Conservation (phyloP, 2,329 filamentous ascomycete species). For the Alternaria sp. region DNA sequence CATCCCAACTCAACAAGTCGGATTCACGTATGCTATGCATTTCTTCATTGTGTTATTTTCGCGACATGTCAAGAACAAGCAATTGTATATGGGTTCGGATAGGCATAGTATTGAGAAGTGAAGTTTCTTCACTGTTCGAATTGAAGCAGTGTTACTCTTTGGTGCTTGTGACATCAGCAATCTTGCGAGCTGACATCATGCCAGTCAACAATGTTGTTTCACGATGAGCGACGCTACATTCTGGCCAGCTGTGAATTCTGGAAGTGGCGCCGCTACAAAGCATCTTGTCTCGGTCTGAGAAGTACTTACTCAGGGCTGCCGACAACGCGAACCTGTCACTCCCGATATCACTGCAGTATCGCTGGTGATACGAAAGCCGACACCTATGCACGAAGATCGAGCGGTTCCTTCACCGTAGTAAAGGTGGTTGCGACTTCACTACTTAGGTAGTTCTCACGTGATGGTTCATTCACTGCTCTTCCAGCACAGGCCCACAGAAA, state of each 20-base stretch:
- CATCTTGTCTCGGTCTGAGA: background rate
- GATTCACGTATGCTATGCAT: background rate
- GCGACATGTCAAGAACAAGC: background rate
- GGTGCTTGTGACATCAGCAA: background rate
- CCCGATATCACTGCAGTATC: too few relatives aligned
- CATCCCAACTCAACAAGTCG: background rate
- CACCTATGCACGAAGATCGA: background rate
- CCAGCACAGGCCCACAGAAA: background rate
- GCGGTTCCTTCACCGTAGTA: background rate
- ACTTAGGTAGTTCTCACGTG: background rate
- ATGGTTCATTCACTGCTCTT: background rate
- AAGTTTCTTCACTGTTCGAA: background rate
- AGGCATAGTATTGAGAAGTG: background rate
- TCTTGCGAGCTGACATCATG: background rate
- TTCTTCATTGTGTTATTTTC: background rate
- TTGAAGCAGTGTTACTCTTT: background rate
- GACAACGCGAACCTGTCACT: too few relatives aligned
- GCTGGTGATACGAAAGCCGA: background rate
- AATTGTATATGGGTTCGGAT: background rate
- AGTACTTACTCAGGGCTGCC: too few relatives aligned
- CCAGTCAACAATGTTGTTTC: background rate
- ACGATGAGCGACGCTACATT: background rate
- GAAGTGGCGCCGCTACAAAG: background rate
- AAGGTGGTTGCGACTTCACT: background rate
- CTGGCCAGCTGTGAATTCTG: background rate